phyloP scores from a whole-genome alignment of 371 early-diverging fungal genomes.

The Mucor ambiguus region DNA sequence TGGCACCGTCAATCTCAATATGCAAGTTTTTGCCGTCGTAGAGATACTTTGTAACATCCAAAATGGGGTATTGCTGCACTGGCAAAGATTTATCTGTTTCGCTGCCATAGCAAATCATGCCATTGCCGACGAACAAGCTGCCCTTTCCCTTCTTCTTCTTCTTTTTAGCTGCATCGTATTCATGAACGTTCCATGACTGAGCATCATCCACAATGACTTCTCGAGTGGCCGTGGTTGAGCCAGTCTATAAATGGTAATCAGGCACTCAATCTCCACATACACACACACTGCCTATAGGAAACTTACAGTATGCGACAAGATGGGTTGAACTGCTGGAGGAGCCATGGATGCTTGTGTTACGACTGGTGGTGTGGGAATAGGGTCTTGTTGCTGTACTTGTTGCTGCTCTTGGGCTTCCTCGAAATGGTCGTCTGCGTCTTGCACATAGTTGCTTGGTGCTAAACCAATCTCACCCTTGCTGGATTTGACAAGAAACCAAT shows the following conservation, averaged over 20 bases:
- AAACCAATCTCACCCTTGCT: constrained; percentile 65
- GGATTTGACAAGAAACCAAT: constrained; percentile 76
- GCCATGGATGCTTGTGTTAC: constrained; percentile 10
- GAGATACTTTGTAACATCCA: constrained; percentile 60
- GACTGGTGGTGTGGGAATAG: neutral
- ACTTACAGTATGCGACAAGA: constrained; percentile 30
- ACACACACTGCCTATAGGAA: no score
- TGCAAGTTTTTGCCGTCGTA: constrained; percentile 66
- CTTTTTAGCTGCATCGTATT: constrained; percentile 71
- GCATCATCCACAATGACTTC: constrained; percentile 38
- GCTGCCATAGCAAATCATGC: constrained; percentile 68
- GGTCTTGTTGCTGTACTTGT: constrained; percentile 9
- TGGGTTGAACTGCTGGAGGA: constrained; percentile 23
- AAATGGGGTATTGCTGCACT: constrained; percentile 67
- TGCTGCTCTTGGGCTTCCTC: constrained; percentile 2
- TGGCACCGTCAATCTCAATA: constrained; percentile 61
- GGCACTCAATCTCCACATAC: neutral
- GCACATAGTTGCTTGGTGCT: constrained; percentile 79
- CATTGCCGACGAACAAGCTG: constrained; percentile 68
- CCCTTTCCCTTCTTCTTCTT: constrained; percentile 80
- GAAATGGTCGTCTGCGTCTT: constrained; percentile 31
- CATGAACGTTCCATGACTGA: constrained; percentile 50
- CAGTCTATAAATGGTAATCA: constrained; percentile 20
- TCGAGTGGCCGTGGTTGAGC: constrained; percentile 9
- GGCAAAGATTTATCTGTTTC: constrained; percentile 74